These are phyloP conservation scores for Cephalotrichum gorgonifer DNA, from an alignment of 2,329 filamentous ascomycete genomes.

Conservation along the genomic window DNA sequence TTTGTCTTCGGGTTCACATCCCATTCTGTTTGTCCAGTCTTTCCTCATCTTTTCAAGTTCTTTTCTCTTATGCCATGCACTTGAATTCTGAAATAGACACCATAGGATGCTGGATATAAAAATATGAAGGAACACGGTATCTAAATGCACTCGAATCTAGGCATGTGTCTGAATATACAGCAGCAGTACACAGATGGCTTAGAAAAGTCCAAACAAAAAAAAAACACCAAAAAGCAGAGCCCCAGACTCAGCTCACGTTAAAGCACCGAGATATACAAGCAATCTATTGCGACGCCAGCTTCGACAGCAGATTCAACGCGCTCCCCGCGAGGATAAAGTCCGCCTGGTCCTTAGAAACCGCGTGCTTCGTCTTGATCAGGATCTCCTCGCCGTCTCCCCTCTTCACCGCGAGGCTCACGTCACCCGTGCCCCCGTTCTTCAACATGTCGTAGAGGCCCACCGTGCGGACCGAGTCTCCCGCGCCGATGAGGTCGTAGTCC, in stretches of 20 bases:
- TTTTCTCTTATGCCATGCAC: no score
- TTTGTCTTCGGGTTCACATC: no score
- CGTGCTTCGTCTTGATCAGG: constrained; percentile 71
- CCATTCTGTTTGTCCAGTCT: no score
- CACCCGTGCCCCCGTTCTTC: constrained; percentile 63
- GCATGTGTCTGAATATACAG: no score
- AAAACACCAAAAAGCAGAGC: neutral
- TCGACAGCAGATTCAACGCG: constrained; percentile 81
- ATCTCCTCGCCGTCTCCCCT: constrained; percentile 51
- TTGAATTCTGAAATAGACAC: no score
- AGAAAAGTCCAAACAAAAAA: neutral
- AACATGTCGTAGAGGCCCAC: constrained; percentile 78
- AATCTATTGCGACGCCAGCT: constrained; percentile 21
- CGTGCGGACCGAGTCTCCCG: constrained; percentile 75
- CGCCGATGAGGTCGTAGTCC: constrained; percentile 76
- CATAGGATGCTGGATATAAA: no score
- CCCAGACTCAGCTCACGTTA: neutral
- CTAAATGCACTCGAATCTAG: no score
- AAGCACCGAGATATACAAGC: neutral
- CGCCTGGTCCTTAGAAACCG: constrained; percentile 81
- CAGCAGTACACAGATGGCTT: neutral
- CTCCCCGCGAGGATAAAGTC: constrained; percentile 88
- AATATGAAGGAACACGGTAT: neutral
- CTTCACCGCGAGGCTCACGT: constrained; percentile 61
- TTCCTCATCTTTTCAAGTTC: no score